Percentiles rank a stretch among this genome's conserved stretches.
Conservation (phyloP, 1,284 basidiomycete genomes). For the Trichosporon inkin region DNA sequence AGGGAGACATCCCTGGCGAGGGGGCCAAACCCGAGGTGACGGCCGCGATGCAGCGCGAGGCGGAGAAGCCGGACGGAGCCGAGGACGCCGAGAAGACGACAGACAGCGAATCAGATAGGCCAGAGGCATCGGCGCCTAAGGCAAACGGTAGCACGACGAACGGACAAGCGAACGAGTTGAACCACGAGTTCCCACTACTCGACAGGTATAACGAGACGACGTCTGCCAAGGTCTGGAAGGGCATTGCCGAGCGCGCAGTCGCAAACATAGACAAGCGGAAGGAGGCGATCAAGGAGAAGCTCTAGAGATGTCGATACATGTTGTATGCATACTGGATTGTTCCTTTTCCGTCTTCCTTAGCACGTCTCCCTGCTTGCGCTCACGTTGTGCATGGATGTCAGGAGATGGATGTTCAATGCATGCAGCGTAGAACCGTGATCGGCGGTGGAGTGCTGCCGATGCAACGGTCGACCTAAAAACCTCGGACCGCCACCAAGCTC, state of each 20-base stretch:
- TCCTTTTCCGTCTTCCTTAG: too few species aligned
- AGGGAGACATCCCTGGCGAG: slow-evolving; percentile 46
- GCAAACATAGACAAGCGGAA: slow-evolving; percentile 24
- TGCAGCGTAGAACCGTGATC: background rate
- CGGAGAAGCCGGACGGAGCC: background rate
- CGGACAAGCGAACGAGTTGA: slow-evolving; percentile 9
- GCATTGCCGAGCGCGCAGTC: slow-evolving; percentile 42
- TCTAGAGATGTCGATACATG: background rate
- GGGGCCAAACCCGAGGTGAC: slow-evolving; percentile 8
- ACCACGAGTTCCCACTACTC: slow-evolving; percentile 42
- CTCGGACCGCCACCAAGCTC: background rate
- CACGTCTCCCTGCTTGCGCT: too few species aligned
- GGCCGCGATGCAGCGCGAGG: background rate
- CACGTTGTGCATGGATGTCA: too few species aligned
- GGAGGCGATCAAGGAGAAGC: slow-evolving; percentile 14
- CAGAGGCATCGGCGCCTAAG: background rate
- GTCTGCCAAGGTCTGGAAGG: slow-evolving; percentile 47
- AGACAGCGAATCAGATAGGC: too few species aligned
- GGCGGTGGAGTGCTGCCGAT: background rate
- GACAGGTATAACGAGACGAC: slow-evolving; percentile 49
- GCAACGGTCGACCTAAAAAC: background rate
- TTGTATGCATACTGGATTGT: slow-evolving; percentile 7
- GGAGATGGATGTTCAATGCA: too few species aligned
- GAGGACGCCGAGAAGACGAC: background rate
- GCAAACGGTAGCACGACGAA: background rate